Evolutionary conservation across 1,139 yeast genomes (phyloP).

Genomic region (Saccharomyces hybrid): DNA sequence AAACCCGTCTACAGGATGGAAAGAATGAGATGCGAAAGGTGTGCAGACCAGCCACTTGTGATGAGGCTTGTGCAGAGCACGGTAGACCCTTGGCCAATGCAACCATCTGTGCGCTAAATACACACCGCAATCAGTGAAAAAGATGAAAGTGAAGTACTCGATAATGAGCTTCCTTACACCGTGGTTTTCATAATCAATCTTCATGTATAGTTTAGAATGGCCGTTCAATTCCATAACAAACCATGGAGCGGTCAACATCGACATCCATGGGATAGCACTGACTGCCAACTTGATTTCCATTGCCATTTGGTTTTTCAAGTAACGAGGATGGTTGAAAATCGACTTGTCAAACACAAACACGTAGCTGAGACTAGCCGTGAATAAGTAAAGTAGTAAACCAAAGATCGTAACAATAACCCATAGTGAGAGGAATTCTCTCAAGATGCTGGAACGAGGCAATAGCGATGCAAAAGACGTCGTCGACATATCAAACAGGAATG

Average conservation of each 20-base stretch:
- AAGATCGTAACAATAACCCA: slow-evolving; percentile 68
- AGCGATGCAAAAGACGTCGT: slow-evolving; percentile 52
- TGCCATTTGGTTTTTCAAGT: slow-evolving; percentile 82
- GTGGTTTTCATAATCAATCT: slow-evolving; percentile 52
- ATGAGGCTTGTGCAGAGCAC: slow-evolving; percentile 89
- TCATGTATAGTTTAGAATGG: slow-evolving; percentile 66
- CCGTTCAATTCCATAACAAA: slow-evolving; percentile 79
- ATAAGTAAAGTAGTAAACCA: slow-evolving; percentile 73
- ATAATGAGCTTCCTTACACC: slow-evolving; percentile 58
- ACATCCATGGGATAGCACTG: slow-evolving; percentile 84
- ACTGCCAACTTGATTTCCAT: slow-evolving; percentile 74
- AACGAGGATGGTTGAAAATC: slow-evolving; percentile 91
- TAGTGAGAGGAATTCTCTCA: slow-evolving; percentile 65
- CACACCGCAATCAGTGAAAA: slow-evolving; percentile 90
- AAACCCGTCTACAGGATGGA: slow-evolving; percentile 97
- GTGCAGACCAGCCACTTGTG: slow-evolving; percentile 99
- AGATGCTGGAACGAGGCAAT: slow-evolving; percentile 58
- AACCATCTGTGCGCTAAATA: slow-evolving; percentile 86
- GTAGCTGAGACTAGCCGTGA: slow-evolving; percentile 71
- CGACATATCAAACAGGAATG: slow-evolving; percentile 43
- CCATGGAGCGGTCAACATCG: slow-evolving; percentile 79
- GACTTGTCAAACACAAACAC: slow-evolving; percentile 73
- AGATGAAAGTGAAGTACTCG: slow-evolving; percentile 70
- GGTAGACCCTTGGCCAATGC: slow-evolving; percentile 87
- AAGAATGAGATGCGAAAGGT: slow-evolving; percentile 96